phyloP scores from a whole-genome alignment of 495 filamentous ascomycete species.

The Neurospora sp. region DNA sequence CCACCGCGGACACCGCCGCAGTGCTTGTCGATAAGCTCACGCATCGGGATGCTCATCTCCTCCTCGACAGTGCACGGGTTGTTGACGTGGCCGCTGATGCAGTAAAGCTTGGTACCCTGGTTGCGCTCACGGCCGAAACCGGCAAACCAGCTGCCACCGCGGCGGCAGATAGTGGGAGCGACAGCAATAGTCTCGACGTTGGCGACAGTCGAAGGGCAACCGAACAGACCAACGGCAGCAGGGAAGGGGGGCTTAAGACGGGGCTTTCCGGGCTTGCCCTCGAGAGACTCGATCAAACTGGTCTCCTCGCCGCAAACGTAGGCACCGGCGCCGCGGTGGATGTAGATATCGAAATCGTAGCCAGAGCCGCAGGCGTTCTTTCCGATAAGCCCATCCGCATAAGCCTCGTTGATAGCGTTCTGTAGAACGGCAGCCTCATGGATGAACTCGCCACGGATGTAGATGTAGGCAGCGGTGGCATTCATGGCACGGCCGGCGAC shows the following conservation, averaged over 20 bases:
- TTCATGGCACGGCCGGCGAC: conserved; percentile 97
- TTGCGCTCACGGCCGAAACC: conserved; percentile 90
- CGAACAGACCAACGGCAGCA: conserved; percentile 91
- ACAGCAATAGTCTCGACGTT: conserved; percentile 97
- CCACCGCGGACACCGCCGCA: conserved; percentile 93
- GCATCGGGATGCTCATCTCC: conserved; percentile 93
- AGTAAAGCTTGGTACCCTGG: conserved; percentile 93
- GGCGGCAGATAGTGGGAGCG: conserved; percentile 88
- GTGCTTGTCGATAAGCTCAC: conserved; percentile 94
- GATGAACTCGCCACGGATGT: conserved; percentile 98
- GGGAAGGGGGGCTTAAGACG: conserved; percentile 98
- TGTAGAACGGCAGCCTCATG: conserved; percentile 92
- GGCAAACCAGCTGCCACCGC: conserved; percentile 87
- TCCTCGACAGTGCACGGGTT: conserved; percentile 97
- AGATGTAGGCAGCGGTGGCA: conserved; percentile 96
- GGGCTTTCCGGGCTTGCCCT: conserved; percentile 97
- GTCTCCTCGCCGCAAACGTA: conserved; percentile 99
- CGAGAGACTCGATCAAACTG: conserved; percentile 91
- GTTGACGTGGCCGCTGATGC: conserved; percentile 98
- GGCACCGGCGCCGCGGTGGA: conserved; percentile 94
- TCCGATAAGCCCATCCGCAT: conserved; percentile 83
- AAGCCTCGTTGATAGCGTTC: conserved; percentile 93
- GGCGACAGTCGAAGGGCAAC: conserved; percentile 93
- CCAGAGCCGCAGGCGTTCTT: conserved; percentile 96
- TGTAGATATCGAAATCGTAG: conserved; percentile 94